Evolutionary conservation across 768 basidiomycete genomes (phyloP), one percentile per base, ranked within the genome.

Genomic region (Psilocybe sp.): DNA sequence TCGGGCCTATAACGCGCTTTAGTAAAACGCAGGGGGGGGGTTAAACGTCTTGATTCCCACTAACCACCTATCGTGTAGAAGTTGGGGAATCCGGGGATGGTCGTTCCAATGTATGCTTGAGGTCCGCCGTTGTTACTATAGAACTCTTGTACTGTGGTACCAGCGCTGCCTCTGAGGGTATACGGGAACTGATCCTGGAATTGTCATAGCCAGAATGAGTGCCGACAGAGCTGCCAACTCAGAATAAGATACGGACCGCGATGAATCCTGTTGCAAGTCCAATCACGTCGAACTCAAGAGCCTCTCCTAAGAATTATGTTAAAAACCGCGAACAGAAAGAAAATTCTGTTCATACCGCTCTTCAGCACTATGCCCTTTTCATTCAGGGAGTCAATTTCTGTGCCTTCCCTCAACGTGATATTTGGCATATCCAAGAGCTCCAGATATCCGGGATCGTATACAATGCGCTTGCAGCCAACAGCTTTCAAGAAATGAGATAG

Each of bases 381-480:
- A n/a, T 64, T 64, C 41, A 79, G 64, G 11, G 60, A 57, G 7
- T 65, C 63, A n/a, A 80, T 71, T 1, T 67, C 71, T 12, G 68
- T 67, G 61, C 68, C 75, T 18, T 67, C 64, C 38, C 80, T 58
- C 4, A 54, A 43, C 14, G 64, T 54, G 9, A 82, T 66, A 59
- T 85, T 82, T 3, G 73, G 67, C 8, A 64, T 70, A 48, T 76
- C 69, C 33, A 83, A 62, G 10, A 71, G 55, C 15, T 64, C 50
- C 16, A 84, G 68, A 57, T 76, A 83, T 12, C 68, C 67, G 0
- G 75, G 65, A 56, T 84, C 77, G 49, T 76, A 66, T 6, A 84
- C 64, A 13, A 81, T 60, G 15, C 82, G 75, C 61, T 78, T 80
- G 55, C 81, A 82, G 2, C 81, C 81, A 36, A 73, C 57, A 16